A percentile compares a stretch with the other conserved stretches of the same genome.
These are phyloP conservation scores for Xylariomycetidae sp. DNA, from an alignment of 2,329 filamentous ascomycete species.

Conservation along the genomic window DNA sequence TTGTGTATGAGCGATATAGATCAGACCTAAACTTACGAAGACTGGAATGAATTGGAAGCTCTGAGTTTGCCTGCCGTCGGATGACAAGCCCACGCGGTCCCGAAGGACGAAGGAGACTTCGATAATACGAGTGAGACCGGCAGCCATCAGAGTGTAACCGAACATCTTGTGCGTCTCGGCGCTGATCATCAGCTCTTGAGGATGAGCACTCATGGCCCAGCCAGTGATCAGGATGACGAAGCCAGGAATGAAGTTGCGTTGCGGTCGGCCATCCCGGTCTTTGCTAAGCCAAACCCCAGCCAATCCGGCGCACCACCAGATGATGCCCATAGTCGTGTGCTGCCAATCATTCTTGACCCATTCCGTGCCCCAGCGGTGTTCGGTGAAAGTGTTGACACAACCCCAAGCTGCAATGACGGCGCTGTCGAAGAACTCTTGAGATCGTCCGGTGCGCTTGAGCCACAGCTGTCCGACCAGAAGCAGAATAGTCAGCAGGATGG, in stretches of 20 bases:
- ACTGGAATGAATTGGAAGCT: conserved; percentile 67
- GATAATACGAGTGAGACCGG: conserved; percentile 75
- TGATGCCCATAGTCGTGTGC: conserved; percentile 98
- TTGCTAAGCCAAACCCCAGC: conserved; percentile 88
- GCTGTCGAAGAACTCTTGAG: conserved; percentile 96
- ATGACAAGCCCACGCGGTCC: conserved; percentile 60
- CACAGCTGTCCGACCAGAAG: conserved; percentile 84
- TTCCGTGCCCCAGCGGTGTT: conserved; percentile 83
- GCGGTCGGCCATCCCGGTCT: conserved; percentile 75
- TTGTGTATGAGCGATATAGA: neutral
- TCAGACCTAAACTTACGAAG: conserved; percentile 51
- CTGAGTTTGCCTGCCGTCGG: conserved; percentile 61
- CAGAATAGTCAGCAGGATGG: conserved; percentile 77
- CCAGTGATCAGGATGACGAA: conserved; percentile 90
- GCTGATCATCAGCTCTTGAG: conserved; percentile 76
- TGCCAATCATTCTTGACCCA: conserved; percentile 96
- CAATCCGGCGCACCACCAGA: conserved; percentile 95
- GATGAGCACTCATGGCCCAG: conserved; percentile 91
- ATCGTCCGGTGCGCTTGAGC: conserved; percentile 74
- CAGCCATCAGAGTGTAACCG: conserved; percentile 91
- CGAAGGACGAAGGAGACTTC: conserved; percentile 84
- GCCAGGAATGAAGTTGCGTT: conserved; percentile 87
- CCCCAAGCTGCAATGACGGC: conserved; percentile 90
- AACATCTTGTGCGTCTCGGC: conserved; percentile 86
- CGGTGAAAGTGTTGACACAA: conserved; percentile 96